Percentiles rank a stretch among this genome's conserved stretches.
Evolutionary conservation across 2,329 filamentous ascomycete genomes (phyloP).

Genomic region (Aspergillus niger): DNA sequence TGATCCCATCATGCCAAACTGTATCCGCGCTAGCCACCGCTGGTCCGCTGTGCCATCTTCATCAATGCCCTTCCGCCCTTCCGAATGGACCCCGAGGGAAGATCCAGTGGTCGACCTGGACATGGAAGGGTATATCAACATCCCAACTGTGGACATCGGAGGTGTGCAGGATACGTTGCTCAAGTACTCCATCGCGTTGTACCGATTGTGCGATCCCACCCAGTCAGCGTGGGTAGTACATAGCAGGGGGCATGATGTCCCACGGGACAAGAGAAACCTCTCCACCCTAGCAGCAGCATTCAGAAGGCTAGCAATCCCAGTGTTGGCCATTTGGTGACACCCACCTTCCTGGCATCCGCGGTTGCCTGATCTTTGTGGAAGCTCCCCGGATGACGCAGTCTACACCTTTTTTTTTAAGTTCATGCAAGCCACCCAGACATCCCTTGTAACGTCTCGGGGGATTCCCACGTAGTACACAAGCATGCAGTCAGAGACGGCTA

Average conservation of each 20-base stretch:
- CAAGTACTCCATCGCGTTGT: constrained; percentile 27
- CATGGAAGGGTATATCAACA: constrained; percentile 27
- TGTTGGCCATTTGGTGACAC: constrained; percentile 8
- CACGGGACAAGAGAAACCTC: constrained; percentile 28
- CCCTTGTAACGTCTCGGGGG: not conserved
- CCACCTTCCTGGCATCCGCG: not conserved
- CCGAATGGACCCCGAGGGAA: no score
- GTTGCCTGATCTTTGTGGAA: not conserved
- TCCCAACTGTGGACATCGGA: constrained; percentile 30
- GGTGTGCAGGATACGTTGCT: constrained; percentile 29
- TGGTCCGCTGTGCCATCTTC: constrained; percentile 38
- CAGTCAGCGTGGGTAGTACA: constrained; percentile 29
- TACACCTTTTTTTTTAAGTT: not conserved
- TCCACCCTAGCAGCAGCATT: constrained; percentile 27
- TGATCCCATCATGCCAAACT: constrained; percentile 32
- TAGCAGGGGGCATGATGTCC: constrained; percentile 31
- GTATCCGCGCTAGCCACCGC: constrained; percentile 21
- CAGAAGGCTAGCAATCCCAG: constrained; percentile 20
- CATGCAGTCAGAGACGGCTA: not conserved
- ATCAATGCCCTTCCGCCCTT: constrained; percentile 33
- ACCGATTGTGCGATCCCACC: constrained; percentile 25
- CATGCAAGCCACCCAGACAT: not conserved
- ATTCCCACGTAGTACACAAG: not conserved
- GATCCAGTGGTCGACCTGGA: constrained; percentile 25
- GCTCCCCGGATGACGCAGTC: no score